Evolutionary conservation across 371 early-diverging fungal genomes (phyloP), one percentile per base, ranked within the genome.

Genomic region (Zopfochytrium polystomum): DNA sequence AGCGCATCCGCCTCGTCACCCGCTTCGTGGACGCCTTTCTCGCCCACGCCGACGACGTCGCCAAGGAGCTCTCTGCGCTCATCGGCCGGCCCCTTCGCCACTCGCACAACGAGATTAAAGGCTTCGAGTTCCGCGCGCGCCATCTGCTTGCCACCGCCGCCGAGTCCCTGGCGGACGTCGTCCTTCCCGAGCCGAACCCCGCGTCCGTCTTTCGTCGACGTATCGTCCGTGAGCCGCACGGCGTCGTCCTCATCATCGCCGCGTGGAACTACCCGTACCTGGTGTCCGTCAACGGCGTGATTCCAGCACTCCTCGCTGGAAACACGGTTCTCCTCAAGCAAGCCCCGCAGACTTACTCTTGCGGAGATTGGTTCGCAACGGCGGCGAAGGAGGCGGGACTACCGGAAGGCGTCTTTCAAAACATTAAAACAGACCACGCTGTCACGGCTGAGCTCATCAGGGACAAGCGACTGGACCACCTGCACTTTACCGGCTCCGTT

Each of bases 401-500:
- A 20, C 90, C 91, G 0, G 63, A 76, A 2, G 81, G 77, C 34
- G 88, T 86, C 9, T 80, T 90, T 61, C 88, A 90, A 66, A 79
- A 76, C 35, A 62, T 84, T 32, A 75, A 77, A 57, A 71, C 81
- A 58, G 77, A 75, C 52, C 87, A 88, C 66, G 77, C 78, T 0
- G 84, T 80, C 31, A 84, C 85, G 30, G 79, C 73, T 32, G 77
- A 71, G 23, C 80, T 85, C 13, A 84, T 88, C 47, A 71, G 77
- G 47, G 79, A 88, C 65, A 80, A 84, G n/a, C 61, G 65, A 6
- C 70, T 90, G 45, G 72, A 83, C 38, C 85, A 82, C 71, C 89
- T 89, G 49, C 84, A 85, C 62, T 91, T 92, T 63, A 91, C 93
- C 0, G 93, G 93, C 4, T 88, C 88, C 9, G 86, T 89, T 29